Percentiles rank a stretch among this genome's conserved stretches.
Evolutionary conservation across 805 yeast genomes (phyloP).

Genomic region (Kuraishia piskuri): DNA sequence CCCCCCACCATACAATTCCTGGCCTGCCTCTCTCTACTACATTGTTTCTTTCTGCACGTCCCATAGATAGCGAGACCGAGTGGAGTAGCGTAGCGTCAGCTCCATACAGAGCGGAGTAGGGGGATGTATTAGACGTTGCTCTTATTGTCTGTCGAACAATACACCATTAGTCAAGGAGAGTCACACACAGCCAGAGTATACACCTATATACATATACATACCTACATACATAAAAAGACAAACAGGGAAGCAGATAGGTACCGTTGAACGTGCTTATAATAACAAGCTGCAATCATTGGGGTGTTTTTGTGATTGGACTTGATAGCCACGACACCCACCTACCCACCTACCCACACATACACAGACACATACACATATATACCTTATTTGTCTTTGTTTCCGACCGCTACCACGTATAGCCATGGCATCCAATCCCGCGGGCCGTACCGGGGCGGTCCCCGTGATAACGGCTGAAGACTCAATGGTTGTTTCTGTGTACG

Average conservation of each 20-base stretch:
- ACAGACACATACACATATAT: too few relatives aligned
- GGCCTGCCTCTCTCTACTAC: background rate
- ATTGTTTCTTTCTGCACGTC: background rate
- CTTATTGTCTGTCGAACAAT: too few relatives aligned
- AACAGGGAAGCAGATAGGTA: too few relatives aligned
- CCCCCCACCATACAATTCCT: background rate
- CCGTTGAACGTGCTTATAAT: too few relatives aligned
- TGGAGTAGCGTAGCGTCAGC: too few relatives aligned
- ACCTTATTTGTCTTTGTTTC: too few relatives aligned
- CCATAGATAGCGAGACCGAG: background rate
- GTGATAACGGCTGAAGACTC: constrained; percentile 11
- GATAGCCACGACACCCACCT: background rate
- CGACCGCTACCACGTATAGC: background rate
- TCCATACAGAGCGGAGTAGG: background rate
- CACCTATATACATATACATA: too few relatives aligned
- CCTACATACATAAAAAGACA: too few relatives aligned
- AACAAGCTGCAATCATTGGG: background rate
- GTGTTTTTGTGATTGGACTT: background rate
- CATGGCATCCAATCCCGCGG: background rate
- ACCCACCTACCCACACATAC: too few relatives aligned
- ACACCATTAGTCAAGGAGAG: too few relatives aligned
- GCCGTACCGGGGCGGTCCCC: background rate
- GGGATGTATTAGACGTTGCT: background rate
- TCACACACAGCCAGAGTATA: too few relatives aligned
- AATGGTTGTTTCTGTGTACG: constrained; percentile 25